Evolutionary conservation across 768 basidiomycete genomes (phyloP).

Genomic region (Phylloporus rhodoxanthus): DNA sequence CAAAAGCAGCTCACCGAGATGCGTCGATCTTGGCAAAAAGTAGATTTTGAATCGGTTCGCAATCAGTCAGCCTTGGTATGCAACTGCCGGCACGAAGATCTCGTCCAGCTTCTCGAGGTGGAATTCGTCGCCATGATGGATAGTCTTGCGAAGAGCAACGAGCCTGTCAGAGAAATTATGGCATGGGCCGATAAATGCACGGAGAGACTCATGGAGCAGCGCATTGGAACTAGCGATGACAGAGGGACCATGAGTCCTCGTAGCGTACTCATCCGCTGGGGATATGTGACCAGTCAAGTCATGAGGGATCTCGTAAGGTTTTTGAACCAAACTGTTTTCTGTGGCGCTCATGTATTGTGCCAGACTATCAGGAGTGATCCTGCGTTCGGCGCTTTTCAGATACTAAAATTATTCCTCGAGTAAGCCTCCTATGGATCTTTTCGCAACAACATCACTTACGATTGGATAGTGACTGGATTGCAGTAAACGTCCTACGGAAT

Average conservation of each 20-base stretch:
- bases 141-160: constrained; percentile 59
- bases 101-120: constrained; percentile 78
- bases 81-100: constrained; percentile 87
- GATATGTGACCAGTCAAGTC: constrained; percentile 88
- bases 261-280: constrained; percentile 85
- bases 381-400: constrained; percentile 89
- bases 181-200: constrained; percentile 89
- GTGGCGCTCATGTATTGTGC: constrained; percentile 2
- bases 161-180: constrained; percentile 85
- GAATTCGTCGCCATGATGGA: constrained; percentile 80
- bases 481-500: constrained; percentile 78
- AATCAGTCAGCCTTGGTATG: constrained; percentile 92
- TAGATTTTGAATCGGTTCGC: constrained; percentile 86
- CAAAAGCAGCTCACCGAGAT: constrained; percentile 81
- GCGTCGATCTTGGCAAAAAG: constrained; percentile 81
- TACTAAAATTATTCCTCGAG: constrained; percentile 87
- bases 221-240: constrained; percentile 59
- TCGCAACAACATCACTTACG: constrained; percentile 15
- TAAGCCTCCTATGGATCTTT: constrained; percentile 35
- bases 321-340: not conserved
- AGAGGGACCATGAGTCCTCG: constrained; percentile 78
- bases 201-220: constrained; percentile 73
- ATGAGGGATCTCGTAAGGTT: constrained; percentile 80
- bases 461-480: constrained; percentile 77
- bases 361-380: constrained; percentile 91